phyloP scores from a whole-genome alignment of 306 rosid species.

The Vigna reflexopilosa region DNA sequence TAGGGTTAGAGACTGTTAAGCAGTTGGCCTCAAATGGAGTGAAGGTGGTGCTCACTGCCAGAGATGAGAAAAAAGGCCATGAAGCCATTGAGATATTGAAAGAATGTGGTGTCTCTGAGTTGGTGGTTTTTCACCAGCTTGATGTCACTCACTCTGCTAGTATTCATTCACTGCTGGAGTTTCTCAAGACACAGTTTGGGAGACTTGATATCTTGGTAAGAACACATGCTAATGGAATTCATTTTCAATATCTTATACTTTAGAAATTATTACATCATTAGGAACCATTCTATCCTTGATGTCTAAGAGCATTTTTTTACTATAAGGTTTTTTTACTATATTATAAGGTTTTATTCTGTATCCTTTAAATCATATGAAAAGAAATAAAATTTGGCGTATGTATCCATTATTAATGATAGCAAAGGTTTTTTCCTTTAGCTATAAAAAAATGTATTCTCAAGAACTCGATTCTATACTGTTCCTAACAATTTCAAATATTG shows the following conservation, averaged over 20 bases:
- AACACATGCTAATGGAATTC: not conserved
- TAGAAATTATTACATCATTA: not conserved
- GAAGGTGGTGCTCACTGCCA: constrained; percentile 50
- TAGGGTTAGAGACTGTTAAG: constrained; percentile 50
- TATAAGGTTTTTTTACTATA: too few species aligned
- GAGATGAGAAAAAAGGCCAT: constrained; percentile 46
- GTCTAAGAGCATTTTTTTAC: too few species aligned
- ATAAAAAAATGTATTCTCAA: not conserved
- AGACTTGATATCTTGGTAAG: constrained; percentile 59
- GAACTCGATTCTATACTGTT: not conserved
- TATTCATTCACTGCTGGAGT: constrained; percentile 47
- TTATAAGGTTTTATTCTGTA: too few species aligned
- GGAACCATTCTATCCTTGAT: not conserved
- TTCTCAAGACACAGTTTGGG: constrained; percentile 46
- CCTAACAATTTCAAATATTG: not conserved
- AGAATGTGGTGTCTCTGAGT: constrained; percentile 36
- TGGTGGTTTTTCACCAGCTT: constrained; percentile 51
- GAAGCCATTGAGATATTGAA: constrained; percentile 51
- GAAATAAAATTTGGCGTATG: not conserved
- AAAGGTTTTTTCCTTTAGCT: not conserved
- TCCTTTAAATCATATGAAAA: too few species aligned
- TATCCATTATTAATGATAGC: not conserved
- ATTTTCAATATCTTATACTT: not conserved
- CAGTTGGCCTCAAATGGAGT: constrained; percentile 50
- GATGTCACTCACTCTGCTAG: constrained; percentile 48